Evolutionary conservation across 495 filamentous ascomycete species (phyloP).

Genomic region (Lichenothelia convexa): DNA sequence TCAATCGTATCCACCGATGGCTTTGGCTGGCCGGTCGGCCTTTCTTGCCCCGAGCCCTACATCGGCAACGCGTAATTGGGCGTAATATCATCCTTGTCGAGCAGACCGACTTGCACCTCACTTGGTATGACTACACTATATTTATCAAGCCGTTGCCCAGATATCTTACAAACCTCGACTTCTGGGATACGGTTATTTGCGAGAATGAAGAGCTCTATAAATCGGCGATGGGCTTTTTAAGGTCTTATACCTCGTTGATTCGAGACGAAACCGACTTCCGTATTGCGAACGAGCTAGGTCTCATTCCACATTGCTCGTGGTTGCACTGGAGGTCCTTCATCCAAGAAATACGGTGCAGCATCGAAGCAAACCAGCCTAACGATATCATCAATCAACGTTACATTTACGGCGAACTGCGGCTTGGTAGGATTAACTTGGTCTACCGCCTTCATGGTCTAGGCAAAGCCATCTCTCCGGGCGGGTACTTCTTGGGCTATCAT

Average conservation of each 20-base stretch:
- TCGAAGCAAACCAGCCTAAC: constrained; percentile 13
- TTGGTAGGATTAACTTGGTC: constrained; percentile 13
- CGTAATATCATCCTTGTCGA: constrained; percentile 30
- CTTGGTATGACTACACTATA: constrained; percentile 33
- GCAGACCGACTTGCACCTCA: constrained; percentile 31
- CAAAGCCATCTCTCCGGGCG: background rate
- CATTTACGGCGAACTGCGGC: constrained; percentile 17
- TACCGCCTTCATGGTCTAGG: constrained; percentile 9
- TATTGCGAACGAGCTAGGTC: constrained; percentile 20
- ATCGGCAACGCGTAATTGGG: constrained; percentile 26
- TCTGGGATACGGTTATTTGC: constrained; percentile 25
- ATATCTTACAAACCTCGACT: constrained; percentile 28
- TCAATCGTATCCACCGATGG: constrained; percentile 9
- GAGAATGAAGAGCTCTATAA: constrained; percentile 6
- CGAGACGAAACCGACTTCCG: constrained; percentile 20
- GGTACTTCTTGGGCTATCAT: constrained; percentile 1
- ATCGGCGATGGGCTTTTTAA: constrained; percentile 24
- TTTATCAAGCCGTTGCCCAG: constrained; percentile 39
- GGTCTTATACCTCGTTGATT: constrained; percentile 24
- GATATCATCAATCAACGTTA: constrained; percentile 13
- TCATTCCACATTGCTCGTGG: constrained; percentile 9
- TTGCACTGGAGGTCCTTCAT: too few species aligned
- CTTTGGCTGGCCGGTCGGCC: constrained; percentile 34
- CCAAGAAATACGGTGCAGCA: too few species aligned
- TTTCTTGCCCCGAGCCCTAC: constrained; percentile 27